Percentiles rank a stretch among this genome's conserved stretches.
phyloP scores from a whole-genome alignment of 257 asterid species.

The Nicotiana noctiflora region DNA sequence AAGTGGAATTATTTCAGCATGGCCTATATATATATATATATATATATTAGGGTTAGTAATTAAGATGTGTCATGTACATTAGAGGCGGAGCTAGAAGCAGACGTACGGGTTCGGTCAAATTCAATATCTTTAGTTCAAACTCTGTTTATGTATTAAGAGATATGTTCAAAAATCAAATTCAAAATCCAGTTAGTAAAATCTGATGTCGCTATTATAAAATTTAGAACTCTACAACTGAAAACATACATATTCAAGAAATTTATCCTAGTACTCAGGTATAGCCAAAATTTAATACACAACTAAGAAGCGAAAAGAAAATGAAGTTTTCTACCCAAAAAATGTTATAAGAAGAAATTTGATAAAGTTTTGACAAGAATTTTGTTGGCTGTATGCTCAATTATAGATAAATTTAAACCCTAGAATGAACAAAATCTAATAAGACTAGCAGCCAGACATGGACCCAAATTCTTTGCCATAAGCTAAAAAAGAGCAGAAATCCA shows the following conservation, averaged over 20 bases:
- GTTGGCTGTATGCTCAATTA: neutral
- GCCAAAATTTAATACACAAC: neutral
- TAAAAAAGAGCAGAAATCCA: neutral
- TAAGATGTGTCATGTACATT: no score
- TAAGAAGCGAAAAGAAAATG: no score
- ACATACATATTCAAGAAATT: neutral
- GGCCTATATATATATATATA: no score
- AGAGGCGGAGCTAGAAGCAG: no score
- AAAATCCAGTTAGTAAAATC: no score
- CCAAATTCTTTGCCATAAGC: neutral
- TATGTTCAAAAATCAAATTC: no score
- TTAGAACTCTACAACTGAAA: neutral
- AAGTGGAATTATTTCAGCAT: neutral
- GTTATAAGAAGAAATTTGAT: neutral
- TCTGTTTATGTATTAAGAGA: no score
- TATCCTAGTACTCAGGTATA: neutral
- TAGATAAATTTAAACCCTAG: neutral
- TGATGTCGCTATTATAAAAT: no score
- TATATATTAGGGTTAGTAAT: no score
- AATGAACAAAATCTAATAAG: neutral
- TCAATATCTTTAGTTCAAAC: no score
- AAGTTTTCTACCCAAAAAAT: no score
- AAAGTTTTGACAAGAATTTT: neutral
- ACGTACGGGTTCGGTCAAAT: no score
- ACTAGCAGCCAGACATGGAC: conserved; percentile 4